These are phyloP conservation scores for Phytophthora idaei DNA, from an alignment of 352 stramenopile species.

Conservation along the genomic window DNA sequence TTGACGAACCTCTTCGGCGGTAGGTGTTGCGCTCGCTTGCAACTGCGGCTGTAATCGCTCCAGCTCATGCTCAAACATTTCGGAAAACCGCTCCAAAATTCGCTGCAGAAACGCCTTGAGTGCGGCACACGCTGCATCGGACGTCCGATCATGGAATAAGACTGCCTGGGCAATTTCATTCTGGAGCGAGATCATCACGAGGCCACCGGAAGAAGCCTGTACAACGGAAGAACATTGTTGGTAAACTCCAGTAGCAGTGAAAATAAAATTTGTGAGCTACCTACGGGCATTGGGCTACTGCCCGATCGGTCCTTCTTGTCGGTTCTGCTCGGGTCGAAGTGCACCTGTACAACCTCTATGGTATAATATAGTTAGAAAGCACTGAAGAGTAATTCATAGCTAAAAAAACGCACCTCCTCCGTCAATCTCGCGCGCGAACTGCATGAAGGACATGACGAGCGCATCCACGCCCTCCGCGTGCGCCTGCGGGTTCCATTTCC, in stretches of 20 bases:
- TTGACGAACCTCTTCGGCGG: slow-evolving; percentile 35
- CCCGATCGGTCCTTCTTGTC: slow-evolving; percentile 37
- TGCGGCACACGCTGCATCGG: slow-evolving; percentile 45
- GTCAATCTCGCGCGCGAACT: slow-evolving; percentile 88
- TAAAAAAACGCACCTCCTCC: slow-evolving; percentile 53
- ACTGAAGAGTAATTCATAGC: neutral
- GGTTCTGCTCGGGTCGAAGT: slow-evolving; percentile 55
- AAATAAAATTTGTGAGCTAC: neutral
- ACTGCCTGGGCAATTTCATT: slow-evolving; percentile 66
- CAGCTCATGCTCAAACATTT: slow-evolving; percentile 53
- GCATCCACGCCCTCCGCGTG: slow-evolving; percentile 74
- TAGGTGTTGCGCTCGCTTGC: slow-evolving; percentile 47
- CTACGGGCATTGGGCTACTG: slow-evolving; percentile 35
- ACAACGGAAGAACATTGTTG: neutral
- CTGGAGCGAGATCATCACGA: slow-evolving; percentile 82
- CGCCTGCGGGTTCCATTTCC: slow-evolving; percentile 82
- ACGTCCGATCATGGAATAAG: slow-evolving; percentile 79
- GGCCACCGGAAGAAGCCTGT: slow-evolving; percentile 44
- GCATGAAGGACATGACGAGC: slow-evolving; percentile 82
- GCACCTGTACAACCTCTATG: slow-evolving; percentile 71
- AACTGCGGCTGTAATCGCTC: slow-evolving; percentile 49
- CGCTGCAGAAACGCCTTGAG: slow-evolving; percentile 68
- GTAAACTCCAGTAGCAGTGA: neutral
- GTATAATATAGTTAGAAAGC: slow-evolving; percentile 29
- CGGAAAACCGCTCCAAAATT: slow-evolving; percentile 53